These are phyloP conservation scores for Diplotaxis tenuifolia DNA, from an alignment of 345 rosid species.

Conservation along the genomic window DNA sequence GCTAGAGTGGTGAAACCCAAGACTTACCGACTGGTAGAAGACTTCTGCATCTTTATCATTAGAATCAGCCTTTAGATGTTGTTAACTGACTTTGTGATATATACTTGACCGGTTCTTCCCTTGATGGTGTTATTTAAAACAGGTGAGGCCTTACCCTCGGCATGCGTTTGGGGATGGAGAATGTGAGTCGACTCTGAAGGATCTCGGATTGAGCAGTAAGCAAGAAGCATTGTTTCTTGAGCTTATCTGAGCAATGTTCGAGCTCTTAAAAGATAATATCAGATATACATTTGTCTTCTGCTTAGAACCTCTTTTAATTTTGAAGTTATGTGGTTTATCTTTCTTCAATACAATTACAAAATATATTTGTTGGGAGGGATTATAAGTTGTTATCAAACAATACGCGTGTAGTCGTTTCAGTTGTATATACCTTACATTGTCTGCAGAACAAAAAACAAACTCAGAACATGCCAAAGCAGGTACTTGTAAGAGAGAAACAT, in stretches of 20 bases:
- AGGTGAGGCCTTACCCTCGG: conserved; percentile 99
- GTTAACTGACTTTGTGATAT: no score
- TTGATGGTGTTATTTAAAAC: conserved; percentile 28
- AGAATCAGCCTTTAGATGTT: no score
- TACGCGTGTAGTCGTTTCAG: no score
- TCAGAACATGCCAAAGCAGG: no score
- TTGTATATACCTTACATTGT: no score
- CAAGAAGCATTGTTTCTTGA: conserved; percentile 98
- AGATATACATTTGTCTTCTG: conserved; percentile 16
- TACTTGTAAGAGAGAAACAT: no score
- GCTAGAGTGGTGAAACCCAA: conserved; percentile 87
- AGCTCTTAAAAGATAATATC: not conserved
- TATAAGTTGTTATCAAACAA: no score
- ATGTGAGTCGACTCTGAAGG: conserved; percentile 57
- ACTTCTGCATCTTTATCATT: not conserved
- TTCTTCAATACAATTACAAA: conserved; percentile 8
- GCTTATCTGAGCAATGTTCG: conserved; percentile 46
- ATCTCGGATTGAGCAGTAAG: conserved; percentile 88
- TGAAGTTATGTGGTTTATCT: not conserved
- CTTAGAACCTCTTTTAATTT: conserved; percentile 1
- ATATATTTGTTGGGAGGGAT: conserved; percentile 17
- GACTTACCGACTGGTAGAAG: conserved; percentile 86
- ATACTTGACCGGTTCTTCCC: not conserved
- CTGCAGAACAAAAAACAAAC: no score
- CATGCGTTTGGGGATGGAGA: conserved; percentile 87